Conservation (phyloP, 2,329 filamentous ascomycete species). For the Diaporthe humulicola region DNA sequence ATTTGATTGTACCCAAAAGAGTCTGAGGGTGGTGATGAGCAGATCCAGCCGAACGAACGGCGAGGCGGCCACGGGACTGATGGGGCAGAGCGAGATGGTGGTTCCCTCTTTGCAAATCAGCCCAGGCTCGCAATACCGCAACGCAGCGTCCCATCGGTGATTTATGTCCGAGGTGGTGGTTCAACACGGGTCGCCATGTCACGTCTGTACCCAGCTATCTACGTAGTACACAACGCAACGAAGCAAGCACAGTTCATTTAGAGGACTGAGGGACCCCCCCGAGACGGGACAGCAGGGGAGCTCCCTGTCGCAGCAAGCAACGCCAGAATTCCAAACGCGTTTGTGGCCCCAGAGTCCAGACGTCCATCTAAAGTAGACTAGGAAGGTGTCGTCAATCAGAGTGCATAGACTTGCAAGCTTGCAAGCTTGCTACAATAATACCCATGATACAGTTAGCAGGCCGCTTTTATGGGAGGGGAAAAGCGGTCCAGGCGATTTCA, state of each 20-base stretch:
- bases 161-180: slow-evolving; percentile 15
- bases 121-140: neutral
- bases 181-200: too few relatives aligned
- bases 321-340: slow-evolving; percentile 16
- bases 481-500: neutral
- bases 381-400: slow-evolving; percentile 25
- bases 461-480: neutral
- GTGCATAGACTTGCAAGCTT: neutral
- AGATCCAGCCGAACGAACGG: neutral
- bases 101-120: slow-evolving; percentile 14
- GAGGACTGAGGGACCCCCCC: too few relatives aligned
- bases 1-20: slow-evolving; percentile 29
- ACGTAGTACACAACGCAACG: neutral
- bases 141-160: neutral
- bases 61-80: neutral
- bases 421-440: neutral
- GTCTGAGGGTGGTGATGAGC: slow-evolving; percentile 4
- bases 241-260: slow-evolving; percentile 4
- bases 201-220: neutral
- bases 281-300: slow-evolving; percentile 6
- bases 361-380: slow-evolving; percentile 25
- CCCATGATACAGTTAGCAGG: slow-evolving; percentile 5
- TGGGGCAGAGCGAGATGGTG: slow-evolving; percentile 17
- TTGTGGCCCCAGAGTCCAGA: slow-evolving; percentile 29
- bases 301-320: slow-evolving; percentile 2